A percentile compares a stretch with the other conserved stretches of the same genome.
phyloP scores from a whole-genome alignment of 257 asterid species.

The Scutellaria minor region DNA sequence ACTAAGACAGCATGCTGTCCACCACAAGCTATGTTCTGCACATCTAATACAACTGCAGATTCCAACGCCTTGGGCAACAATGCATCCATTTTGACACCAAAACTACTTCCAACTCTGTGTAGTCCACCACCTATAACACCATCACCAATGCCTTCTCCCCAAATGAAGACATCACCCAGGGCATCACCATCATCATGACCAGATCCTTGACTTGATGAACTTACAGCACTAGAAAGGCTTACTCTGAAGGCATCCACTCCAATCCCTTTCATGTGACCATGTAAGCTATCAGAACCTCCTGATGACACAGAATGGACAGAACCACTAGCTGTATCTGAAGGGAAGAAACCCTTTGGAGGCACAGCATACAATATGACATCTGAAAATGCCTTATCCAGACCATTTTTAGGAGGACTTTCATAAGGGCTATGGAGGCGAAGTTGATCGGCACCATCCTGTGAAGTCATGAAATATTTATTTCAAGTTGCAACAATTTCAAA shows the following conservation, averaged over 20 bases:
- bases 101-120: slow-evolving; percentile 62
- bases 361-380: slow-evolving; percentile 72
- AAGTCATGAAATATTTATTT: slow-evolving; percentile 39
- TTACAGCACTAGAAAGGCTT: slow-evolving; percentile 98
- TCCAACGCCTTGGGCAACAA: slow-evolving; percentile 92
- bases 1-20: slow-evolving; percentile 91
- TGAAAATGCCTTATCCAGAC: slow-evolving; percentile 74
- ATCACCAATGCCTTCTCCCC: slow-evolving; percentile 99
- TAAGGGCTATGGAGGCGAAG: slow-evolving; percentile 85
- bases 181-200: slow-evolving; percentile 99
- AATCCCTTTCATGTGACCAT: slow-evolving; percentile 77
- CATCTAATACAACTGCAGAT: slow-evolving; percentile 96
- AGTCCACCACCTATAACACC: slow-evolving; percentile 90
- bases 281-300: slow-evolving; percentile 87
- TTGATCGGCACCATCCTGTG: slow-evolving; percentile 84
- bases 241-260: slow-evolving; percentile 93
- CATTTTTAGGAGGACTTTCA: slow-evolving; percentile 95
- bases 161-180: slow-evolving; percentile 93
- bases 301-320: slow-evolving; percentile 85
- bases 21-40: slow-evolving; percentile 97
- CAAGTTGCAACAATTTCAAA: slow-evolving; percentile 36
- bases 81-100: slow-evolving; percentile 73
- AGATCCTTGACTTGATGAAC: slow-evolving; percentile 99
- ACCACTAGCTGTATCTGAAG: slow-evolving; percentile 85
- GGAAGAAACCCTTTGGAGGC: slow-evolving; percentile 90